Evolutionary conservation across 805 yeast species (phyloP).

Genomic region (Lachancea lanzarotensis): DNA sequence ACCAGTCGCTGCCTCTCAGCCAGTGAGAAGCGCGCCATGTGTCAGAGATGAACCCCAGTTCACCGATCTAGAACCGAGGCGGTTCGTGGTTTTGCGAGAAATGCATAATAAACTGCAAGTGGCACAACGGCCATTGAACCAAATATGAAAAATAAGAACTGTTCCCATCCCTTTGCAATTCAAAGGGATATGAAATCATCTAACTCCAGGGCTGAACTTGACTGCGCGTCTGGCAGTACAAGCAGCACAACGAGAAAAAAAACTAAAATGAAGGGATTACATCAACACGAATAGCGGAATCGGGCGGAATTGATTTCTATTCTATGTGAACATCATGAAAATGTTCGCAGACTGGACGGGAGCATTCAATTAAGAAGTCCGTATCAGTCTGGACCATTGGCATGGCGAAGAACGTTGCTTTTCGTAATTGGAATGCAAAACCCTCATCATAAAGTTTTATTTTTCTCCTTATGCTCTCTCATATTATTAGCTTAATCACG

Average conservation of each 20-base stretch:
- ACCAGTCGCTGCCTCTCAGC: slow-evolving; percentile 9
- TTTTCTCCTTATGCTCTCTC: neutral
- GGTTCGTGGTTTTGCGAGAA: too few relatives aligned
- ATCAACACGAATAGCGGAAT: neutral
- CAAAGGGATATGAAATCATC: slow-evolving; percentile 16
- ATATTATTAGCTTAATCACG: slow-evolving; percentile 31
- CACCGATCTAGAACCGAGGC: neutral
- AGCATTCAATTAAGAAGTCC: neutral
- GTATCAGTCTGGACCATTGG: too few relatives aligned
- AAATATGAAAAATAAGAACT: neutral
- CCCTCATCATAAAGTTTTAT: neutral
- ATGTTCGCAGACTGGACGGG: neutral
- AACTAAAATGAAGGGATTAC: neutral
- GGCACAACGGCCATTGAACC: too few relatives aligned
- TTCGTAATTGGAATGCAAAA: too few relatives aligned
- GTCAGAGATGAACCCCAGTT: neutral
- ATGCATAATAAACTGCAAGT: too few relatives aligned
- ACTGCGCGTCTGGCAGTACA: slow-evolving; percentile 33
- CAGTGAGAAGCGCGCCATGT: slow-evolving; percentile 9
- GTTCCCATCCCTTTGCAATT: slow-evolving; percentile 1
- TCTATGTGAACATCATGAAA: neutral
- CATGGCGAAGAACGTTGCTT: too few relatives aligned
- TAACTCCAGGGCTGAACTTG: slow-evolving; percentile 28
- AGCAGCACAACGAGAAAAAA: slow-evolving; percentile 6
- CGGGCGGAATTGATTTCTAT: slow-evolving; percentile 1